Percentiles rank a stretch among this genome's conserved stretches.
Evolutionary conservation across 495 filamentous ascomycete genomes (phyloP).

Genomic region (Podospora anserina): DNA sequence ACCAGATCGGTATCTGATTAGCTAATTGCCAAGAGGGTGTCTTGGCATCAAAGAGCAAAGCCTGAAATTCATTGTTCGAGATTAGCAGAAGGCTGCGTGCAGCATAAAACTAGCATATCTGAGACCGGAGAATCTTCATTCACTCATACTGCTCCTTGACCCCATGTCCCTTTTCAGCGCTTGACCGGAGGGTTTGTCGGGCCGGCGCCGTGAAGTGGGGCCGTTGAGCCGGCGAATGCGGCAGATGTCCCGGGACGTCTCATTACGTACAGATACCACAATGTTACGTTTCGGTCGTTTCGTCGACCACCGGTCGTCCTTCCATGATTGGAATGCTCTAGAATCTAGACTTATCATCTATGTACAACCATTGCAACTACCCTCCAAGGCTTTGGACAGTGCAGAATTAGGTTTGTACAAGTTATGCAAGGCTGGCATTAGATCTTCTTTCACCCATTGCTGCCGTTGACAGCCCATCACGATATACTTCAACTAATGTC

Average conservation of each 20-base stretch:
- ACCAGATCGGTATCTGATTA: constrained; percentile 13
- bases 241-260: neutral
- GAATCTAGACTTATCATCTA: neutral
- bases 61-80: neutral
- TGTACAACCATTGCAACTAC: neutral
- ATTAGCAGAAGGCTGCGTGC: neutral
- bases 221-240: constrained; percentile 3
- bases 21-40: constrained; percentile 16
- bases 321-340: neutral
- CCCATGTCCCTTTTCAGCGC: neutral
- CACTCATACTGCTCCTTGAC: neutral
- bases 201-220: constrained; percentile 14
- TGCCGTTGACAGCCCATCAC: neutral
- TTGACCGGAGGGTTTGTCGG: neutral
- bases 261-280: constrained; percentile 1
- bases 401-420: neutral
- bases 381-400: neutral
- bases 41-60: constrained; percentile 7
- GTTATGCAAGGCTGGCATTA: neutral
- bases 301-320: neutral
- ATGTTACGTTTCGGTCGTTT: neutral
- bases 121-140: neutral
- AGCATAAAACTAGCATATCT: neutral
- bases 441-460: neutral
- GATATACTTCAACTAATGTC: neutral